phyloP scores from a whole-genome alignment of 2,329 filamentous ascomycete species.

The Rhynchosporium graminicola region DNA sequence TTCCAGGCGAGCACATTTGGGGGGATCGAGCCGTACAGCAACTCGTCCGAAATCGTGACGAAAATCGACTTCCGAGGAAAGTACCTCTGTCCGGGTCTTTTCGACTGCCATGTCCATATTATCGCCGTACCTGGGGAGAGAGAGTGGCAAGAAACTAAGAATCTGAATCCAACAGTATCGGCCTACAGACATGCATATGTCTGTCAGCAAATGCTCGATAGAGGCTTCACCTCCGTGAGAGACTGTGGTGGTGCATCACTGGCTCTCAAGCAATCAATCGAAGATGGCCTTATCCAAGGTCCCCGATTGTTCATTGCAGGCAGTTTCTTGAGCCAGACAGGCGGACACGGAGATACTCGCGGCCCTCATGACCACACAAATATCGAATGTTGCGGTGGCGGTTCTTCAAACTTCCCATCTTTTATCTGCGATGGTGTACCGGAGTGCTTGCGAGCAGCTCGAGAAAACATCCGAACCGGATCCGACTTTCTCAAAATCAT shows the following conservation, averaged over 20 bases:
- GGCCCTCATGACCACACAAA: slow-evolving; percentile 44
- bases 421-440: slow-evolving; percentile 54
- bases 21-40: background rate
- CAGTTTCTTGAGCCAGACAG: slow-evolving; percentile 57
- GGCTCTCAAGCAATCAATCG: slow-evolving; percentile 57
- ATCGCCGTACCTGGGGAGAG: slow-evolving; percentile 47
- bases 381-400: slow-evolving; percentile 50
- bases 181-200: slow-evolving; percentile 51
- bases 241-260: slow-evolving; percentile 59
- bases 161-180: slow-evolving; percentile 41
- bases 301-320: slow-evolving; percentile 58
- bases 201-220: slow-evolving; percentile 51
- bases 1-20: background rate
- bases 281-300: slow-evolving; percentile 55
- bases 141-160: slow-evolving; percentile 42
- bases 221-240: slow-evolving; percentile 60
- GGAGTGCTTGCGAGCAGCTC: slow-evolving; percentile 52
- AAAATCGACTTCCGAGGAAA: slow-evolving; percentile 45
- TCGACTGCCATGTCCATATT: slow-evolving; percentile 54
- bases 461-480: slow-evolving; percentile 57
- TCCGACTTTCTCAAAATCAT: slow-evolving; percentile 66
- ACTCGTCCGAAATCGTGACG: slow-evolving; percentile 9
- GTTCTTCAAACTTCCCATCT: slow-evolving; percentile 44
- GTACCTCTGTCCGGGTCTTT: slow-evolving; percentile 52
- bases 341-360: slow-evolving; percentile 57